These are phyloP conservation scores for Ormosia semicastrata DNA, from an alignment of 306 rosid species.

Conservation along the genomic window DNA sequence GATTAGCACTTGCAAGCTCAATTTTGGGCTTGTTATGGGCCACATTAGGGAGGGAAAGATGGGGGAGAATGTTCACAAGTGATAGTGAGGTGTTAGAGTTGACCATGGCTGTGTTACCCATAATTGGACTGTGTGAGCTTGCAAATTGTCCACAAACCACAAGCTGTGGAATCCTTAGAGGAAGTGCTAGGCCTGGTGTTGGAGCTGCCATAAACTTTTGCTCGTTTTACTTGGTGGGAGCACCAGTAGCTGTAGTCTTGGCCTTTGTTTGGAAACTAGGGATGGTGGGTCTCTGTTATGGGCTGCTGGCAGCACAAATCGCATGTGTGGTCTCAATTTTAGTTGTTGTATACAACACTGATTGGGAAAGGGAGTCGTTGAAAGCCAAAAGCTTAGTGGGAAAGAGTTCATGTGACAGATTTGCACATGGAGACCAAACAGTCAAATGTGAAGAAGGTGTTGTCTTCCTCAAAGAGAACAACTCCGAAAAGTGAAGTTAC, in stretches of 20 bases:
- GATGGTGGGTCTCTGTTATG: conserved; percentile 61
- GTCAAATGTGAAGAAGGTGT: conserved; percentile 30
- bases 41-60: conserved; percentile 42
- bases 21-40: conserved; percentile 43
- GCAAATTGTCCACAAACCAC: conserved; percentile 65
- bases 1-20: conserved; percentile 45
- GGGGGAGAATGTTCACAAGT: conserved; percentile 53
- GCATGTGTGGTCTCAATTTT: conserved; percentile 50
- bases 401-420: conserved; percentile 7
- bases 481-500: neutral
- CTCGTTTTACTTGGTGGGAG: conserved; percentile 64
- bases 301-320: conserved; percentile 54
- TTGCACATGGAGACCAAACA: neutral
- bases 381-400: conserved; percentile 54
- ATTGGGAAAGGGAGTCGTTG: conserved; percentile 52
- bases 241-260: conserved; percentile 46
- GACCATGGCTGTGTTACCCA: conserved; percentile 46
- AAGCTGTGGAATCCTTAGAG: conserved; percentile 56
- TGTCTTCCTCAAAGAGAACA: conserved; percentile 26
- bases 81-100: conserved; percentile 47
- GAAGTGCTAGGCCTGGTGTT: conserved; percentile 59
- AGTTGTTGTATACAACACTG: conserved; percentile 40
- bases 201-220: conserved; percentile 52
- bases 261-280: conserved; percentile 46
- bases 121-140: conserved; percentile 54